Conservation (phyloP, 495 filamentous ascomycete genomes). For the Filosporella fistucella region DNA sequence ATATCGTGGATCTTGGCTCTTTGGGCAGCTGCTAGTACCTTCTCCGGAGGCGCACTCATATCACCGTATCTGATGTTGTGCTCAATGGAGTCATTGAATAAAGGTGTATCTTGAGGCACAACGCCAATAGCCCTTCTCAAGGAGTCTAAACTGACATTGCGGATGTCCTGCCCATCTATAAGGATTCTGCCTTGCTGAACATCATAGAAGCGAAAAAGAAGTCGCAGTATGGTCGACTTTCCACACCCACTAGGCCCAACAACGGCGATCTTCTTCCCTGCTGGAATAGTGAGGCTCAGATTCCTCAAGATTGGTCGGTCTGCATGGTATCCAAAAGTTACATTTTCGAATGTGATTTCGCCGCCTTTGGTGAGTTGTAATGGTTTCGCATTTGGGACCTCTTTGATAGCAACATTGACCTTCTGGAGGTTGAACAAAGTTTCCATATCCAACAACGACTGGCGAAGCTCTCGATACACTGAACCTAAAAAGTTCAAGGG, state of each 20-base stretch:
- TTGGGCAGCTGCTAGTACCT: slow-evolving; percentile 70
- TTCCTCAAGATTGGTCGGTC: slow-evolving; percentile 86
- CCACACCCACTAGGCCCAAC: slow-evolving; percentile 95
- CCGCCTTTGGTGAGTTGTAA: slow-evolving; percentile 71
- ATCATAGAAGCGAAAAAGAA: slow-evolving; percentile 94
- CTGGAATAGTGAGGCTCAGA: slow-evolving; percentile 83
- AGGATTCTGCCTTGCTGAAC: slow-evolving; percentile 82
- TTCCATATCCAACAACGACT: slow-evolving; percentile 96
- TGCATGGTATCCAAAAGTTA: slow-evolving; percentile 86
- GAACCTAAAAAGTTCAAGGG: slow-evolving; percentile 95
- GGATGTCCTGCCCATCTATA: slow-evolving; percentile 90
- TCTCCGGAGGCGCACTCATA: slow-evolving; percentile 68
- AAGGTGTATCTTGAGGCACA: slow-evolving; percentile 92
- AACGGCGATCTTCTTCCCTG: slow-evolving; percentile 91
- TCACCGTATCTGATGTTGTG: slow-evolving; percentile 97
- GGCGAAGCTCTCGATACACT: slow-evolving; percentile 91
- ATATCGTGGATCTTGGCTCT: slow-evolving; percentile 82
- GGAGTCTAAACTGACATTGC: slow-evolving; percentile 75
- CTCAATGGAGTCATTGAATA: slow-evolving; percentile 93
- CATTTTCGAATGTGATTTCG: slow-evolving; percentile 90
- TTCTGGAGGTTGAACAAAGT: slow-evolving; percentile 98
- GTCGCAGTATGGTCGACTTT: slow-evolving; percentile 86
- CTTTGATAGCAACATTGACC: slow-evolving; percentile 85
- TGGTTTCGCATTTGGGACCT: slow-evolving; percentile 65
- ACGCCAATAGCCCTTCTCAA: slow-evolving; percentile 86